Percentiles rank a stretch among this genome's conserved stretches.
These are phyloP conservation scores for Bertia moriformis DNA, from an alignment of 2,329 filamentous ascomycete genomes.

Conservation along the genomic window DNA sequence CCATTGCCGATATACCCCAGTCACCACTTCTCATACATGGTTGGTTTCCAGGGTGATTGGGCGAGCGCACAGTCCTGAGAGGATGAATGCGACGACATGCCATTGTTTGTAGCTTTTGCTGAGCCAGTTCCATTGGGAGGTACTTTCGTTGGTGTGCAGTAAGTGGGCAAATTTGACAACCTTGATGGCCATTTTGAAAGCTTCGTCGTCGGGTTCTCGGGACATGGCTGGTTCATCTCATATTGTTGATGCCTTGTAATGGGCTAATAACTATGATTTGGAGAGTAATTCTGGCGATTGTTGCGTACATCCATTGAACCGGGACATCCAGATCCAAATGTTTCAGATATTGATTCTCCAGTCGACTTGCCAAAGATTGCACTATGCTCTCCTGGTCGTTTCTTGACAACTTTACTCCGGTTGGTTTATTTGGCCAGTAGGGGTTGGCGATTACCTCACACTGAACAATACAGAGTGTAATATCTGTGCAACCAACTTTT, in stretches of 20 bases:
- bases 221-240: constrained; percentile 30
- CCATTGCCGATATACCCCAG: too few species aligned
- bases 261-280: constrained; percentile 49
- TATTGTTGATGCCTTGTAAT: constrained; percentile 41
- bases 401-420: too few species aligned
- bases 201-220: constrained; percentile 39
- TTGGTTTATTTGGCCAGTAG: too few species aligned
- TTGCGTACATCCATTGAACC: constrained; percentile 45
- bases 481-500: constrained; percentile 25
- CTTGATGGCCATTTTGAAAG: constrained; percentile 47
- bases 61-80: too few species aligned
- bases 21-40: too few species aligned
- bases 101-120: constrained; percentile 51
- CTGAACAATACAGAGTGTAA: constrained; percentile 15
- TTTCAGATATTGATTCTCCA: constrained; percentile 27
- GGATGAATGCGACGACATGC: constrained; percentile 46
- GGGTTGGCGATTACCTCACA: constrained; percentile 4
- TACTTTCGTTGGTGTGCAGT: constrained; percentile 38
- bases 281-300: constrained; percentile 40
- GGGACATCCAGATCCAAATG: constrained; percentile 28
- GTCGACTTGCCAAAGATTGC: too few species aligned
- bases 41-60: too few species aligned
- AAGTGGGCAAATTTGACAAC: constrained; percentile 45
- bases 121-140: constrained; percentile 49
- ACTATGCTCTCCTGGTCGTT: too few species aligned